Evolutionary conservation across 192 early-diverging fungal species (phyloP).

Genomic region (Phlyctochytrium bullatum): DNA sequence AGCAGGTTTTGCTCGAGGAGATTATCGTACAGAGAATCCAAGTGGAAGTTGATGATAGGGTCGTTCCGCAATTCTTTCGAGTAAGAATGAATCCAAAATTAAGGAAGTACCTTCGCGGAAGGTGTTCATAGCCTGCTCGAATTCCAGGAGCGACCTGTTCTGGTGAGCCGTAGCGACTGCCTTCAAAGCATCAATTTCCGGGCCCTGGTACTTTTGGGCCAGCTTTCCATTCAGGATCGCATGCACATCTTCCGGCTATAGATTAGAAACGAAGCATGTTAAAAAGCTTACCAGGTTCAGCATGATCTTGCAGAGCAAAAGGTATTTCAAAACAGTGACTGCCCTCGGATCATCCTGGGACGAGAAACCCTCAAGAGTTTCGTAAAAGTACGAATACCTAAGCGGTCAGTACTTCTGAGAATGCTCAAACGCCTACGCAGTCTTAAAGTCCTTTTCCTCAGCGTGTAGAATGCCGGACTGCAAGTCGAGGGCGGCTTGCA

Average conservation of each 20-base stretch:
- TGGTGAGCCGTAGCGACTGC: conserved; percentile 93
- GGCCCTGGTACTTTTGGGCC: conserved; percentile 82
- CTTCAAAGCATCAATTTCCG: conserved; percentile 91
- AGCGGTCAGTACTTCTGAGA: background rate
- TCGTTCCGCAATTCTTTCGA: conserved; percentile 80
- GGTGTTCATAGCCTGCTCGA: conserved; percentile 85
- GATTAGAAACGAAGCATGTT: too few species aligned
- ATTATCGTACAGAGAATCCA: conserved; percentile 92
- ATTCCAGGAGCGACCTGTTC: conserved; percentile 94
- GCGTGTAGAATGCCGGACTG: conserved; percentile 97
- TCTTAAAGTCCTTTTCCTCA: conserved; percentile 99
- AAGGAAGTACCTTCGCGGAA: conserved; percentile 73
- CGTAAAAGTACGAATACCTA: conserved; percentile 94
- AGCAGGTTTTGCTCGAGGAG: conserved; percentile 95
- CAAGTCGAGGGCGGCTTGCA: conserved; percentile 95
- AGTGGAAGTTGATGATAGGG: conserved; percentile 89
- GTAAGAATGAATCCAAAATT: conserved; percentile 6
- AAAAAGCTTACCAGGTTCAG: conserved; percentile 73
- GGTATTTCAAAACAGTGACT: conserved; percentile 92
- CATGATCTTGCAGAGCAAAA: conserved; percentile 99
- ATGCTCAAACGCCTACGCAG: conserved; percentile 63
- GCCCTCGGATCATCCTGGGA: conserved; percentile 85
- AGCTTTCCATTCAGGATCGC: conserved; percentile 88
- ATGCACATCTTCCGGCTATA: conserved; percentile 90
- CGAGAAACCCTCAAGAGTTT: conserved; percentile 92